These are phyloP conservation scores for Cordyceps farinosa DNA, from an alignment of 2,329 filamentous ascomycete genomes.

Conservation along the genomic window DNA sequence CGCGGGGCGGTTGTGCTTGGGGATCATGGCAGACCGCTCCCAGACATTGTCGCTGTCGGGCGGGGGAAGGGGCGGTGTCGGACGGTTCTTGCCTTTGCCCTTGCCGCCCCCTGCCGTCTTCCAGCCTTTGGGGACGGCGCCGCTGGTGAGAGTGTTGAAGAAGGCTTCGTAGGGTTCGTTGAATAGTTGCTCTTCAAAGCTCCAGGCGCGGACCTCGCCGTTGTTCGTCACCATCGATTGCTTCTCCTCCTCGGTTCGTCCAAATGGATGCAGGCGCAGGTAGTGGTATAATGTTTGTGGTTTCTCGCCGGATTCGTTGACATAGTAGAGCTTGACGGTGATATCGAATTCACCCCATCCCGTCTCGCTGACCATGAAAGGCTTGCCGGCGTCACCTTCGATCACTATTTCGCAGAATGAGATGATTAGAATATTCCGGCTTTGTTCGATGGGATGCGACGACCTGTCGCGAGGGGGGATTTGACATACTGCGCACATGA, in stretches of 20 bases:
- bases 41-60: constrained; percentile 49
- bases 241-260: constrained; percentile 71
- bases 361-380: constrained; percentile 86
- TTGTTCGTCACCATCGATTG: constrained; percentile 54
- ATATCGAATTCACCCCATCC: constrained; percentile 99
- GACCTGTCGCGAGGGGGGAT: background rate
- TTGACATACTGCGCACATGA: constrained; percentile 66
- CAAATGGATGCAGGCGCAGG: constrained; percentile 86
- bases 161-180: constrained; percentile 95
- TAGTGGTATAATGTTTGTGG: constrained; percentile 94
- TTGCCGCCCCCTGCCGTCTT: constrained; percentile 43
- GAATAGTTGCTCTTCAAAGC: constrained; percentile 92
- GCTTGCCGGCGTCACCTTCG: constrained; percentile 62
- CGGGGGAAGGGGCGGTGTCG: constrained; percentile 36
- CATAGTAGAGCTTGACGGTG: constrained; percentile 90
- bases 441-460: background rate
- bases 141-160: constrained; percentile 78
- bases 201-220: constrained; percentile 70
- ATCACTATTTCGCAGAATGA: constrained; percentile 45
- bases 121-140: constrained; percentile 54
- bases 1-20: constrained; percentile 60
- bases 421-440: background rate
- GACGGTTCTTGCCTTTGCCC: constrained; percentile 43
- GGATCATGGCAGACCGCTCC: constrained; percentile 72
- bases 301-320: constrained; percentile 83